Conservation (phyloP, 495 filamentous ascomycete genomes). For the Trichocladium uniseriatum region DNA sequence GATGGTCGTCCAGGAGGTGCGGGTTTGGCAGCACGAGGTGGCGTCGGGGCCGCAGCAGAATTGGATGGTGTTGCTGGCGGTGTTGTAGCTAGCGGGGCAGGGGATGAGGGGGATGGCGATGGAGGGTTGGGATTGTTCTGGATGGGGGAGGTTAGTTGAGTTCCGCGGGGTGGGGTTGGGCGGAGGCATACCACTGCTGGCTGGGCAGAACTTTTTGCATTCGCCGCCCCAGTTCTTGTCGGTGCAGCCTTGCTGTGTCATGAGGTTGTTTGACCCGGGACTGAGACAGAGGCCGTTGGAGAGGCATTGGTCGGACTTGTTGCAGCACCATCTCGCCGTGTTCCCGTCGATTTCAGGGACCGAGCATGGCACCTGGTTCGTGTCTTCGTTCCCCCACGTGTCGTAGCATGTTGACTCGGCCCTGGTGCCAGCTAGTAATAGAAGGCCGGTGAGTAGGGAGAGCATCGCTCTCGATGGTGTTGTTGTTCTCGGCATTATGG, state of each 20-base stretch:
- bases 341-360: not conserved
- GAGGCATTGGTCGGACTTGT: constrained; percentile 14
- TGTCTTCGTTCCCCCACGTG: constrained; percentile 12
- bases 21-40: constrained; percentile 5
- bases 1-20: constrained; percentile 2
- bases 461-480: not conserved
- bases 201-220: constrained; percentile 11
- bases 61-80: not conserved
- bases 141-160: too few species aligned
- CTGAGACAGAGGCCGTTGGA: constrained; percentile 20
- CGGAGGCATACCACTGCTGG: not conserved
- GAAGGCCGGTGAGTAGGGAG: not conserved
- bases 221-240: constrained; percentile 11
- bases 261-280: constrained; percentile 12
- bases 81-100: constrained; percentile 10
- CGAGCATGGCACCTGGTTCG: constrained; percentile 9
- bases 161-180: not conserved
- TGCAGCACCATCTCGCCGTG: constrained; percentile 13
- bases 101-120: constrained; percentile 11
- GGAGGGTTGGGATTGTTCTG: not conserved
- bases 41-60: constrained; percentile 17
- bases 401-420: constrained; percentile 15
- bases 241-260: constrained; percentile 23
- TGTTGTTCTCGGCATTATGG: not conserved
- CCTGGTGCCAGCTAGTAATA: not conserved